Conservation (phyloP, 805 yeast genomes). For the Monosporozyma yasuniensis region DNA sequence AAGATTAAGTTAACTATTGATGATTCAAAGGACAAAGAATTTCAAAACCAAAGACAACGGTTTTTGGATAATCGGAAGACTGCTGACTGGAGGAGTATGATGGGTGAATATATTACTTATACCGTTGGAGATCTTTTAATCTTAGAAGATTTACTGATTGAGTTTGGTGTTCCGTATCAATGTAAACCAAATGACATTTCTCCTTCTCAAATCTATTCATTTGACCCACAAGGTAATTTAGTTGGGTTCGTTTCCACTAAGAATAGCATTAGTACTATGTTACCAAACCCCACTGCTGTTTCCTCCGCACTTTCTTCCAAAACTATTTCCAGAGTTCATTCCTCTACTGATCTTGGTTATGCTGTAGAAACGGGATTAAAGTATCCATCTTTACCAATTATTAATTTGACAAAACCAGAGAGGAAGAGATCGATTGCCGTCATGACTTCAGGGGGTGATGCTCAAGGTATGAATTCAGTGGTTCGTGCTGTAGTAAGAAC, state of each 20-base stretch:
- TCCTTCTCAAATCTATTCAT: constrained; percentile 64
- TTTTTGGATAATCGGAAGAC: constrained; percentile 5
- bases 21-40: constrained; percentile 9
- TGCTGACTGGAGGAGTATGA: constrained; percentile 43
- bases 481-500: constrained; percentile 68
- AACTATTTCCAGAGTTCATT: constrained; percentile 10
- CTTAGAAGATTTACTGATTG: constrained; percentile 17
- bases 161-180: constrained; percentile 35
- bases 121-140: constrained; percentile 22
- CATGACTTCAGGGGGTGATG: constrained; percentile 76
- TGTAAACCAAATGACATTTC: constrained; percentile 60
- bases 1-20: constrained; percentile 1
- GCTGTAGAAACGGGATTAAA: constrained; percentile 6
- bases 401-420: constrained; percentile 1
- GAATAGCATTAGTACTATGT: constrained; percentile 45
- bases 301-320: constrained; percentile 4
- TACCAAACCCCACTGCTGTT: constrained; percentile 16
- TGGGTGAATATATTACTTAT: constrained; percentile 31
- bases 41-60: constrained; percentile 15
- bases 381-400: constrained; percentile 14
- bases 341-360: constrained; percentile 12
- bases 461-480: constrained; percentile 72
- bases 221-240: constrained; percentile 78
- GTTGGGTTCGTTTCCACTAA: constrained; percentile 63
- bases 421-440: constrained; percentile 47